Evolutionary conservation across 306 rosid species (phyloP).

Genomic region (Pueraria montana): DNA sequence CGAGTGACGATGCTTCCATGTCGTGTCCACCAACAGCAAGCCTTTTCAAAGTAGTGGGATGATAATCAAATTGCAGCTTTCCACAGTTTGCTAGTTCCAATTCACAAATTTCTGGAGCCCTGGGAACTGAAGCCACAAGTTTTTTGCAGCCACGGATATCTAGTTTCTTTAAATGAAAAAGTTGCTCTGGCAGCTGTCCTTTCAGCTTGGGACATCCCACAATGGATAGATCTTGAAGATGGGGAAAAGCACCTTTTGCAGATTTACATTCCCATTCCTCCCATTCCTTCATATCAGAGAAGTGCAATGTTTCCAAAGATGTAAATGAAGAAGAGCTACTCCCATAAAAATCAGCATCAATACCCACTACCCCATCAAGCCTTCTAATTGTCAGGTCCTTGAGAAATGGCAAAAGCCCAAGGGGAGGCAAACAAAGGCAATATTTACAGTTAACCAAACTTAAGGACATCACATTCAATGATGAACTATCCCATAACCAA

Average conservation of each 20-base stretch:
- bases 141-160: not conserved
- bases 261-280: not conserved
- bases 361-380: too few relatives aligned
- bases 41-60: not conserved
- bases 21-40: not conserved
- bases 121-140: not conserved
- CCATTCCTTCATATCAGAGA: too few relatives aligned
- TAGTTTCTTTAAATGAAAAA: too few relatives aligned
- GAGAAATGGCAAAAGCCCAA: too few relatives aligned
- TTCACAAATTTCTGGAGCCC: not conserved
- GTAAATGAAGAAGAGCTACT: too few relatives aligned
- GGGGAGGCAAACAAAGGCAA: too few relatives aligned
- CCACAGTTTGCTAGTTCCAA: not conserved
- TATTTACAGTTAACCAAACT: not conserved
- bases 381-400: too few relatives aligned
- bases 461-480: not conserved
- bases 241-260: not conserved
- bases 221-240: not conserved
- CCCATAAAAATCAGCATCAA: too few relatives aligned
- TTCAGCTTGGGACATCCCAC: not conserved
- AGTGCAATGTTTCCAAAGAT: too few relatives aligned
- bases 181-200: too few relatives aligned
- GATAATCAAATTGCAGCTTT: not conserved
- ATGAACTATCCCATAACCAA: not conserved
- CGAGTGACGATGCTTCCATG: not conserved